Evolutionary conservation across 192 early-diverging fungal species (phyloP).

Genomic region (Allomyces arbusculus): DNA sequence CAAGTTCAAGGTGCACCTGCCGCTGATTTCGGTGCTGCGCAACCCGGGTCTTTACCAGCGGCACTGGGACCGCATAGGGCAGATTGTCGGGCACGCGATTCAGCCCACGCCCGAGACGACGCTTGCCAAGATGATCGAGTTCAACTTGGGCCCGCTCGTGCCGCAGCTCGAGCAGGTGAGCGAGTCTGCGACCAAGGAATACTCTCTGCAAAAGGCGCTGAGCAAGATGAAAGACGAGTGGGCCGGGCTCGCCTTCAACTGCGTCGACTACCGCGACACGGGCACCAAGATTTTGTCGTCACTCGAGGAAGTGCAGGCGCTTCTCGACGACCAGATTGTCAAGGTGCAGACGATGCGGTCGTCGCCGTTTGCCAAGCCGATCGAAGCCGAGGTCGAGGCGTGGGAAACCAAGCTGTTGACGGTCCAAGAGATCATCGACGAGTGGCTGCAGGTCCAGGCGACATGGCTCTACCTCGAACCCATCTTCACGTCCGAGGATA

Average conservation of each 20-base stretch:
- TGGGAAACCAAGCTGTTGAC: slow-evolving; percentile 97
- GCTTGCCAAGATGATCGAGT: slow-evolving; percentile 84
- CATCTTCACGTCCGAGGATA: slow-evolving; percentile 92
- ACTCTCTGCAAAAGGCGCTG: slow-evolving; percentile 97
- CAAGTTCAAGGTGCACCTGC: slow-evolving; percentile 56
- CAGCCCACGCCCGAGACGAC: slow-evolving; percentile 58
- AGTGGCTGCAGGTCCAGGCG: slow-evolving; percentile 99
- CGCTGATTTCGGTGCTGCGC: slow-evolving; percentile 67
- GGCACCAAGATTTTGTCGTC: slow-evolving; percentile 86
- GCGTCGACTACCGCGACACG: slow-evolving; percentile 91
- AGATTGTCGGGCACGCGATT: slow-evolving; percentile 50
- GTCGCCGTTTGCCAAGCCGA: slow-evolving; percentile 92
- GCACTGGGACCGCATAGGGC: slow-evolving; percentile 90
- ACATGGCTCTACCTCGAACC: slow-evolving; percentile 99
- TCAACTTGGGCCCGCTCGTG: slow-evolving; percentile 74
- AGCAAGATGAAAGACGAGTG: slow-evolving; percentile 61
- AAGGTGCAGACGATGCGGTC: slow-evolving; percentile 90
- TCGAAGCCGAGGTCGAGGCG: slow-evolving; percentile 81
- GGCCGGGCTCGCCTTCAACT: slow-evolving; percentile 79
- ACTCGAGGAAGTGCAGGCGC: slow-evolving; percentile 95
- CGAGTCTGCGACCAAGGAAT: slow-evolving; percentile 86
- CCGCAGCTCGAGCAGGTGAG: slow-evolving; percentile 67
- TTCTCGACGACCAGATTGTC: slow-evolving; percentile 83
- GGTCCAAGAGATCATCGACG: slow-evolving; percentile 87
- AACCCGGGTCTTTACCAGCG: slow-evolving; percentile 87